phyloP scores from a whole-genome alignment of 768 basidiomycete genomes.

The Piloderma croceum region DNA sequence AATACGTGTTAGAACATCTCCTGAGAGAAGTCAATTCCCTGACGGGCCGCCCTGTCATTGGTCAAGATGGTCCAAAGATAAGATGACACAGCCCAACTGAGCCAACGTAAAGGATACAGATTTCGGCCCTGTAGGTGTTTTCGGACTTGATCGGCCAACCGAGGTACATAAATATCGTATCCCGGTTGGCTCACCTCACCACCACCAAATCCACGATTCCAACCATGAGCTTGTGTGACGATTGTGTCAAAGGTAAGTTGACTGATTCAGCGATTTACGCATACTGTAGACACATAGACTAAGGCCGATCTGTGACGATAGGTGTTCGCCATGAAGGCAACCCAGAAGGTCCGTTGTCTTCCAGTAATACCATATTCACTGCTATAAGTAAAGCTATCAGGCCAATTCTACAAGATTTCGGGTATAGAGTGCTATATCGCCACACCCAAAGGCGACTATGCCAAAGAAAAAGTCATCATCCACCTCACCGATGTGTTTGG shows the following conservation, averaged over 20 bases:
- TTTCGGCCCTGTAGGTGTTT: too few relatives aligned
- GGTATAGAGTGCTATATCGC: slow-evolving; percentile 38
- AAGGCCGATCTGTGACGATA: slow-evolving; percentile 15
- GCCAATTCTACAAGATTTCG: slow-evolving; percentile 31
- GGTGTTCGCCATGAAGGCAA: slow-evolving; percentile 19
- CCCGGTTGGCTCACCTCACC: too few relatives aligned
- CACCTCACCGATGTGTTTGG: slow-evolving; percentile 39
- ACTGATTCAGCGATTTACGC: too few relatives aligned
- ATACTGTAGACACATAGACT: not conserved
- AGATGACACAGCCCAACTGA: too few relatives aligned
- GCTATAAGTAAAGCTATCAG: slow-evolving; percentile 13
- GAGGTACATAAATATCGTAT: too few relatives aligned
- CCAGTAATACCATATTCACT: not conserved
- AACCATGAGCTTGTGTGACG: slow-evolving; percentile 21
- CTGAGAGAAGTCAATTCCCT: too few relatives aligned
- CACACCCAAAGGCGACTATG: slow-evolving; percentile 30
- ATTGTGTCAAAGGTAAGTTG: slow-evolving; percentile 20
- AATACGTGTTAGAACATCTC: too few relatives aligned
- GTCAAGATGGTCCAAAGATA: too few relatives aligned
- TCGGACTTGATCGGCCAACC: too few relatives aligned
- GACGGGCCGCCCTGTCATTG: too few relatives aligned
- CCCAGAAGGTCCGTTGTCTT: slow-evolving; percentile 11
- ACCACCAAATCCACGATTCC: too few relatives aligned
- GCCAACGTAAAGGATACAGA: too few relatives aligned
- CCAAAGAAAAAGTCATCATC: slow-evolving; percentile 31